These are phyloP conservation scores for Boechera stricta DNA, from an alignment of 345 rosid genomes.

Conservation along the genomic window DNA sequence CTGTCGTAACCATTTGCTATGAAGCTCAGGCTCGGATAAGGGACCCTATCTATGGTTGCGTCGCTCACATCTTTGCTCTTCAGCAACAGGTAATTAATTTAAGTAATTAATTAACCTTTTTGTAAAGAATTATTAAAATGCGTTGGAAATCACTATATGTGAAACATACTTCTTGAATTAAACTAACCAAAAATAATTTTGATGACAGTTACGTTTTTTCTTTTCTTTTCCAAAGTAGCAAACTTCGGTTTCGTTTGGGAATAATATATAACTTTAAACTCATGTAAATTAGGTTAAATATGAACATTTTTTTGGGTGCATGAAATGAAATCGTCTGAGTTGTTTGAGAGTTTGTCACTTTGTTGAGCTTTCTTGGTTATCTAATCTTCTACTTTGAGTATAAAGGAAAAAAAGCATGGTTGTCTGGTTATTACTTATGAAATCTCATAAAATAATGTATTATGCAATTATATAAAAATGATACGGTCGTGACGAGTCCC, in stretches of 20 bases:
- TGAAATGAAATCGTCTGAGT: constrained; percentile 22
- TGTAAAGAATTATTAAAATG: constrained; percentile 7
- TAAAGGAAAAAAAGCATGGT: constrained; percentile 43
- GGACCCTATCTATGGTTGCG: constrained; percentile 87
- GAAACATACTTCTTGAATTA: constrained; percentile 26
- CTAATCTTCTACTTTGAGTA: constrained; percentile 41
- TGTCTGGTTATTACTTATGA: constrained; percentile 35
- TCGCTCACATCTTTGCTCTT: constrained; percentile 81
- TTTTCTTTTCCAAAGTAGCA: constrained; percentile 42
- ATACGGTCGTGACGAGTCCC: constrained; percentile 58
- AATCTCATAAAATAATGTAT: constrained; percentile 22
- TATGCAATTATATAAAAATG: constrained; percentile 38
- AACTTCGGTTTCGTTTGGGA: constrained; percentile 31
- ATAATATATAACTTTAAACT: constrained; percentile 10
- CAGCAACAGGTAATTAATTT: constrained; percentile 68
- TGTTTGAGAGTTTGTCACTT: constrained; percentile 33
- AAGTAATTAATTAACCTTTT: constrained; percentile 35
- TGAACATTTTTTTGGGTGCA: constrained; percentile 10
- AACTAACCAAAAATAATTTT: constrained; percentile 2
- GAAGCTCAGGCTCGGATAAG: constrained; percentile 81
- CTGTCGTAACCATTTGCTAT: constrained; percentile 77
- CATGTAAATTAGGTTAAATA: background rate
- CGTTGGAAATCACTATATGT: constrained; percentile 31
- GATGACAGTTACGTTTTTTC: constrained; percentile 39
- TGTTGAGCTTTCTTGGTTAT: constrained; percentile 40